These are phyloP conservation scores for Acacia crassicarpa DNA, from an alignment of 306 rosid genomes.

Conservation along the genomic window DNA sequence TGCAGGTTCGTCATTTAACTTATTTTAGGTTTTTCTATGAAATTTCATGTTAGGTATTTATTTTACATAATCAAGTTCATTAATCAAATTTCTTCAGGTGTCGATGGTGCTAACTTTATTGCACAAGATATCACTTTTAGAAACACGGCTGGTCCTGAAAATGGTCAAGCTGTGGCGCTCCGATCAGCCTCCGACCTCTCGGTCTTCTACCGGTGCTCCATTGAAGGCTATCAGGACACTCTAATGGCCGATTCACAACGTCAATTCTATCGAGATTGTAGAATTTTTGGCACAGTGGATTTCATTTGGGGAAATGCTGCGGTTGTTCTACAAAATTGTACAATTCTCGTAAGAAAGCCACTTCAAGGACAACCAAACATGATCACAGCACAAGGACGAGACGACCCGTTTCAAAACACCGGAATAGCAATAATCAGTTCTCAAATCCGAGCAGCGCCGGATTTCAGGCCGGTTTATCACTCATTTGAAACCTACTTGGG, in stretches of 20 bases:
- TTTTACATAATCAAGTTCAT: background rate
- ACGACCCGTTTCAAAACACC: slow-evolving; percentile 50
- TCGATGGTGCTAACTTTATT: slow-evolving; percentile 70
- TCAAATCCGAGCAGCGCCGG: slow-evolving; percentile 59
- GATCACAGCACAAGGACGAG: slow-evolving; percentile 66
- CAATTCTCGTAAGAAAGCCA: slow-evolving; percentile 60
- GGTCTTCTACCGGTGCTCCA: slow-evolving; percentile 64
- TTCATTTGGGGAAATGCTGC: slow-evolving; percentile 93
- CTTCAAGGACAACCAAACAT: slow-evolving; percentile 72
- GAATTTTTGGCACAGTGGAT: slow-evolving; percentile 78
- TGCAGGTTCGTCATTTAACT: slow-evolving; percentile 48
- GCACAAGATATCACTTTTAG: slow-evolving; percentile 68
- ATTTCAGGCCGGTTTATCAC: slow-evolving; percentile 51
- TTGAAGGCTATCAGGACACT: slow-evolving; percentile 87
- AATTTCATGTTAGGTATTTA: background rate
- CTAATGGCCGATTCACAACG: slow-evolving; percentile 35
- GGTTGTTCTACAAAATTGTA: slow-evolving; percentile 65
- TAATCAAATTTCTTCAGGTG: slow-evolving; percentile 37
- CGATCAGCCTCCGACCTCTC: slow-evolving; percentile 84
- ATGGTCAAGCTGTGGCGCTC: slow-evolving; percentile 29
- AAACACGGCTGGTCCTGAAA: slow-evolving; percentile 22
- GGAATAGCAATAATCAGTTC: slow-evolving; percentile 71
- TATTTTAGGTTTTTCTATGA: background rate
- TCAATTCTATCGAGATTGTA: slow-evolving; percentile 70
- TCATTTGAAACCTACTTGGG: slow-evolving; percentile 63